phyloP scores from a whole-genome alignment of 306 rosid species.

The Pterocarpus macrocarpus region DNA sequence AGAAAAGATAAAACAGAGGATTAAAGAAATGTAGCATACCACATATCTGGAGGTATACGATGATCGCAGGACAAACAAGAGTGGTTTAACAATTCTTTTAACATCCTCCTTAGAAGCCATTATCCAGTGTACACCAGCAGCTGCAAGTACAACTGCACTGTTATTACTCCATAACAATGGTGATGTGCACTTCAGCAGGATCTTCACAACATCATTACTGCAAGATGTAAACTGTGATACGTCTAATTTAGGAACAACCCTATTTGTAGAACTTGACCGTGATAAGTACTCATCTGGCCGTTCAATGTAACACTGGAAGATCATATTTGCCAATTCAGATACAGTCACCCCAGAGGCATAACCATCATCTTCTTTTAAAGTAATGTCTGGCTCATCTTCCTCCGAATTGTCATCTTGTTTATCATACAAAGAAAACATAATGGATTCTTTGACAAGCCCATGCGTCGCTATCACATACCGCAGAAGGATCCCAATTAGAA shows the following conservation, averaged over 20 bases:
- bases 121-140: conserved; percentile 95
- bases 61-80: conserved; percentile 84
- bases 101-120: conserved; percentile 79
- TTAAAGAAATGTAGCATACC: conserved; percentile 62
- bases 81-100: conserved; percentile 82
- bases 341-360: conserved; percentile 49
- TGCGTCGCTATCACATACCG: conserved; percentile 83
- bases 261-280: conserved; percentile 65
- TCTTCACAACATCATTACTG: conserved; percentile 75
- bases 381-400: conserved; percentile 50
- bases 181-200: conserved; percentile 86
- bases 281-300: conserved; percentile 94
- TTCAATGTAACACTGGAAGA: conserved; percentile 86
- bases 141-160: conserved; percentile 97
- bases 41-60: conserved; percentile 86
- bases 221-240: conserved; percentile 67
- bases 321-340: conserved; percentile 63
- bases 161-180: conserved; percentile 96
- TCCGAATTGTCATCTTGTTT: conserved; percentile 48
- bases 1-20: conserved; percentile 15
- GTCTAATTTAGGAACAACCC: conserved; percentile 61
- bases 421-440: conserved; percentile 69
- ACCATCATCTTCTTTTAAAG: conserved; percentile 56
- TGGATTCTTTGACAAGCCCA: conserved; percentile 87
- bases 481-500: conserved; percentile 86